Base-by-base conservation (phyloP, 2,329 filamentous ascomycete genomes). In the Balansia obtecta region DNA sequence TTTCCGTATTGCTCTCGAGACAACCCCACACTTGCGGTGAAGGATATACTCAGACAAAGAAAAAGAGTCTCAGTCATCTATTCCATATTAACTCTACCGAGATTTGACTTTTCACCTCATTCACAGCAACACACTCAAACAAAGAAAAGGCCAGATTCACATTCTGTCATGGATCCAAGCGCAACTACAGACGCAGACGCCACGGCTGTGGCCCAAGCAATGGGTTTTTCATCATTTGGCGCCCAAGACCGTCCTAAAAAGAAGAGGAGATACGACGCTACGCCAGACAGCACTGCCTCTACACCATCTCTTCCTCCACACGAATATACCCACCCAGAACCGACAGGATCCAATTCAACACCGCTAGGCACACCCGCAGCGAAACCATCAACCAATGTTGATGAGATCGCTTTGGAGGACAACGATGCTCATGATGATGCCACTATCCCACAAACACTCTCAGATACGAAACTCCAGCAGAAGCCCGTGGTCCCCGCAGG, bases 141-240 rank as follows among this genome's bases (percentile, higher is more conserved):
- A n/a, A 30, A 6, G 16, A 15, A 22, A 15, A 44, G 9, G 12
- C 20, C 41, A 15, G 10, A n/a, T 10, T 1, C 20, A 32, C 16
- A 50, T 34, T 16, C 39, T 40, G 13, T 27, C 27, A 57, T 56
- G 58, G 57, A 59, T 38, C 20, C 47, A 39, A 51, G 50, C 46
- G 38, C 57, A 38, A 55, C 54, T n/a, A 61, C 69, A 41, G 48
- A 48, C 27, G 45, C 44, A 15, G 49, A 38, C 22, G 50, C 46
- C 34, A 41, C 38, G 15, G 76, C 77, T 48, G 80, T 87, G 63
- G 81, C 82, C 20, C 76, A 77, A 41, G 74, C 77, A 45, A 84
- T 89, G 81, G 86, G 86, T 55, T 89, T 89, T 65, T 76, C 81
- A 9, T 75, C 78, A 51, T 90, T 90, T 61, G 85, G 85, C 56